Conservation (phyloP, 805 yeast species). For the Sugiyamaella valdiviana region DNA sequence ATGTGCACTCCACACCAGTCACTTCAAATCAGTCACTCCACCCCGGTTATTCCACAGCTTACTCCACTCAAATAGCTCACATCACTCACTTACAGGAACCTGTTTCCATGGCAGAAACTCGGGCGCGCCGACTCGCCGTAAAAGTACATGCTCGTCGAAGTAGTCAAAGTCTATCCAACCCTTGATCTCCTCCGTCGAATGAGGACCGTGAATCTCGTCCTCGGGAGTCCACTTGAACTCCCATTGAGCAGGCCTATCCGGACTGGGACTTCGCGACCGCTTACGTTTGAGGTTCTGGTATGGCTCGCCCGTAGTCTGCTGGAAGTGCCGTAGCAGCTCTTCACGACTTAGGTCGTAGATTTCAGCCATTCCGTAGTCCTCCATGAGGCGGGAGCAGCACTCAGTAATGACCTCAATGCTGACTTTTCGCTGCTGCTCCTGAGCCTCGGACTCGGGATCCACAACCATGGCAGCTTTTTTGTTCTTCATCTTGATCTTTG, state of each 20-base stretch:
- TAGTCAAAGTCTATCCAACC: slow-evolving; percentile 43
- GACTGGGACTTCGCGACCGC: slow-evolving; percentile 13
- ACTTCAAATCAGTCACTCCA: too few species aligned
- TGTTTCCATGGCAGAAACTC: slow-evolving; percentile 3
- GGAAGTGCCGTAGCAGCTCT: slow-evolving; percentile 44
- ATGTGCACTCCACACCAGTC: too few species aligned
- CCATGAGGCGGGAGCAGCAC: slow-evolving; percentile 40
- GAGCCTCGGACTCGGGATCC: slow-evolving; percentile 17
- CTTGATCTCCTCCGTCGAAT: slow-evolving; percentile 40
- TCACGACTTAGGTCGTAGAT: slow-evolving; percentile 53
- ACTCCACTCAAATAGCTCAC: background rate
- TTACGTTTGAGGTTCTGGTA: slow-evolving; percentile 26
- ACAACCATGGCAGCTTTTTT: slow-evolving; percentile 3
- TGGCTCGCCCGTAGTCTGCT: slow-evolving; percentile 39
- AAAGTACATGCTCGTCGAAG: slow-evolving; percentile 42
- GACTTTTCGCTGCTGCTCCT: slow-evolving; percentile 20
- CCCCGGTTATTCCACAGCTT: too few species aligned
- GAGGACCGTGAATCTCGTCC: slow-evolving; percentile 48
- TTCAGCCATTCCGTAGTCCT: slow-evolving; percentile 36
- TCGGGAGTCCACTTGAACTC: slow-evolving; percentile 44
- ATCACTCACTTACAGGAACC: background rate
- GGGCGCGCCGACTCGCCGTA: slow-evolving; percentile 29
- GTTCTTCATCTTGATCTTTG: slow-evolving; percentile 19
- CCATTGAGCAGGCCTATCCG: slow-evolving; percentile 36
- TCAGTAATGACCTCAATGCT: slow-evolving; percentile 42